phyloP scores from a whole-genome alignment of 129 eudicot species.

The Deinandra increscens region DNA sequence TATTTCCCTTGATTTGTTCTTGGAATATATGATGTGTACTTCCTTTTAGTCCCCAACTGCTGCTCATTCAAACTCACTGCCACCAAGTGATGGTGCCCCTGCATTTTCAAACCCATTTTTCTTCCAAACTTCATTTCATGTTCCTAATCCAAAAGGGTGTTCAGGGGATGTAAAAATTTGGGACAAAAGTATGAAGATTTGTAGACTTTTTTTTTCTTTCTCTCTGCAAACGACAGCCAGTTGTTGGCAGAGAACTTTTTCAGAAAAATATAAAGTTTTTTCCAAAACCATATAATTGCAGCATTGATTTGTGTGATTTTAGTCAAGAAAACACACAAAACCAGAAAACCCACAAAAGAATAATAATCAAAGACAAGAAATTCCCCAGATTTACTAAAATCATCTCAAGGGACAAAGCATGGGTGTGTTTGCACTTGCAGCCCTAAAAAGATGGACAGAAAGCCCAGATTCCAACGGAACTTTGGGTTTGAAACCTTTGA shows the following conservation, averaged over 20 bases:
- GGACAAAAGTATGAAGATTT: conserved; percentile 24
- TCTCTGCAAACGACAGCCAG: conserved; percentile 34
- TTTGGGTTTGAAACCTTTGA: conserved; percentile 43
- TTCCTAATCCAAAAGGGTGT: conserved; percentile 11
- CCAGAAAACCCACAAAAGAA: conserved; percentile 37
- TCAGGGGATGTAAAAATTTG: conserved; percentile 10
- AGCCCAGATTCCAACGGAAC: conserved; percentile 54
- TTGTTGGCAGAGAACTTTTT: conserved; percentile 43
- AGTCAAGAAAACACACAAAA: conserved; percentile 38
- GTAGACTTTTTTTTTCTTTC: conserved; percentile 17
- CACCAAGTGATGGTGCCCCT: conserved; percentile 53
- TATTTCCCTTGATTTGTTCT: conserved; percentile 37
- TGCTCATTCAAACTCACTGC: conserved; percentile 62
- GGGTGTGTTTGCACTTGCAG: conserved; percentile 54
- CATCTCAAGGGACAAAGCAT: conserved; percentile 54
- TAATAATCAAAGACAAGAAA: conserved; percentile 24
- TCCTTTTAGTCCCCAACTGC: conserved; percentile 44
- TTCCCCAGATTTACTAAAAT: conserved; percentile 14
- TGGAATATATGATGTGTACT: conserved; percentile 33
- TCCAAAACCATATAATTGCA: conserved; percentile 43
- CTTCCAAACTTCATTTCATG: conserved; percentile 32
- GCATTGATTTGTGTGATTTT: conserved; percentile 50
- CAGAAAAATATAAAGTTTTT: conserved; percentile 36
- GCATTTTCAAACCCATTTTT: conserved; percentile 53
- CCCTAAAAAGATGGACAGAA: conserved; percentile 62